Conservation (phyloP, 2,329 filamentous ascomycete genomes). For the Celoporthe dispersa region DNA sequence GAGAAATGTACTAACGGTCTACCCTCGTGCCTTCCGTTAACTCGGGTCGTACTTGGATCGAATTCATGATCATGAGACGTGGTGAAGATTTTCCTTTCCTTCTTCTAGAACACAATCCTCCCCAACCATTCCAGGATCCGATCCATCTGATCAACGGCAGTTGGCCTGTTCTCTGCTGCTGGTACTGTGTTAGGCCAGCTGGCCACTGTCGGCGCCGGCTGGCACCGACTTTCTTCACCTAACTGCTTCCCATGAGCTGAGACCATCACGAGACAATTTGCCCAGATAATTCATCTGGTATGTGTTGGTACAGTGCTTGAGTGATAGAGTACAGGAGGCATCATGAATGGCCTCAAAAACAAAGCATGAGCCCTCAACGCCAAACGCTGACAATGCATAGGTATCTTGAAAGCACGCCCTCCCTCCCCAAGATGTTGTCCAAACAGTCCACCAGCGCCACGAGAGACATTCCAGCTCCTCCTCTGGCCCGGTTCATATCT, state of each 20-base stretch:
- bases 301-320: not conserved
- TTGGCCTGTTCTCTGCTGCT: not conserved
- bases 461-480: not conserved
- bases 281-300: not conserved
- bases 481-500: not conserved
- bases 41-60: slow-evolving; percentile 3
- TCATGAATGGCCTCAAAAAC: not conserved
- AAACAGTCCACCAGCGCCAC: not conserved
- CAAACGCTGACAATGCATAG: slow-evolving; percentile 3
- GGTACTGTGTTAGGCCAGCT: not conserved
- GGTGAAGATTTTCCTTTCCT: not conserved
- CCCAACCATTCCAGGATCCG: not conserved
- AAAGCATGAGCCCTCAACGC: slow-evolving; percentile 1
- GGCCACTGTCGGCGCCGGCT: not conserved
- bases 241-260: not conserved
- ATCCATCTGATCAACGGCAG: not conserved
- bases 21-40: not conserved
- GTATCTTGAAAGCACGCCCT: not conserved
- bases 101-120: slow-evolving; percentile 1
- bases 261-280: not conserved
- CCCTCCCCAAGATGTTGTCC: not conserved
- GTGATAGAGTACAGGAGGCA: not conserved
- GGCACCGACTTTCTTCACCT: not conserved
- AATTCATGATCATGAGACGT: slow-evolving; percentile 1
- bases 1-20: not conserved